These are phyloP conservation scores for Penicillium rolfsii DNA, from an alignment of 2,329 filamentous ascomycete species.

Conservation along the genomic window DNA sequence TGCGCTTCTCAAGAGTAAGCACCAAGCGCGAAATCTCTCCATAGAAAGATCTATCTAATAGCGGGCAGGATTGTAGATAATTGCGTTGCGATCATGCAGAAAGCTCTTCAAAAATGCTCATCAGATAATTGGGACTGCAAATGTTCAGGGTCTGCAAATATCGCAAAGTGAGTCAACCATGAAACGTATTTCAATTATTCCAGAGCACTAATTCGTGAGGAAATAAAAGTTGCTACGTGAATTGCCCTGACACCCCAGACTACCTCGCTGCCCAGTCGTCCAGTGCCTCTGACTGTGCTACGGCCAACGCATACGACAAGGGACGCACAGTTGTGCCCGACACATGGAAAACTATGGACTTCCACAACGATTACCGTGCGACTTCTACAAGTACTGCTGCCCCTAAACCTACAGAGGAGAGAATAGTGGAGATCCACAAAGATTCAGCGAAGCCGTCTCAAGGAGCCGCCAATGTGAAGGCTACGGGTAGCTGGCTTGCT, in stretches of 20 bases:
- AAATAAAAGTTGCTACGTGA: conserved; percentile 23
- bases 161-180: conserved; percentile 24
- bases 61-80: conserved; percentile 21
- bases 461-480: conserved; percentile 19
- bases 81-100: conserved; percentile 23
- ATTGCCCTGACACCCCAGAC: conserved; percentile 24
- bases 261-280: conserved; percentile 18
- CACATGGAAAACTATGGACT: conserved; percentile 14
- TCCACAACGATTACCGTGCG: not conserved
- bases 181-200: not conserved
- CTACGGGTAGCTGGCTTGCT: conserved; percentile 22
- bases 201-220: not conserved
- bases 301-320: conserved; percentile 27
- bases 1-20: conserved; percentile 22
- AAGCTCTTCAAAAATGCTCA: conserved; percentile 16
- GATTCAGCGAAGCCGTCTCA: conserved; percentile 19
- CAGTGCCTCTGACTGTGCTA: conserved; percentile 24
- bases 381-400: conserved; percentile 16
- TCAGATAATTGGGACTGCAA: conserved; percentile 28
- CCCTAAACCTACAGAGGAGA: conserved; percentile 5
- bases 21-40: not conserved
- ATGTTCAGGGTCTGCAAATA: conserved; percentile 25
- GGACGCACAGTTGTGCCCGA: conserved; percentile 20
- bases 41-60: not conserved
- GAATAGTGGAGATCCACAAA: conserved; percentile 8